Base-by-base conservation (phyloP, 2,329 filamentous ascomycete species). In the Ilyonectria robusta region DNA sequence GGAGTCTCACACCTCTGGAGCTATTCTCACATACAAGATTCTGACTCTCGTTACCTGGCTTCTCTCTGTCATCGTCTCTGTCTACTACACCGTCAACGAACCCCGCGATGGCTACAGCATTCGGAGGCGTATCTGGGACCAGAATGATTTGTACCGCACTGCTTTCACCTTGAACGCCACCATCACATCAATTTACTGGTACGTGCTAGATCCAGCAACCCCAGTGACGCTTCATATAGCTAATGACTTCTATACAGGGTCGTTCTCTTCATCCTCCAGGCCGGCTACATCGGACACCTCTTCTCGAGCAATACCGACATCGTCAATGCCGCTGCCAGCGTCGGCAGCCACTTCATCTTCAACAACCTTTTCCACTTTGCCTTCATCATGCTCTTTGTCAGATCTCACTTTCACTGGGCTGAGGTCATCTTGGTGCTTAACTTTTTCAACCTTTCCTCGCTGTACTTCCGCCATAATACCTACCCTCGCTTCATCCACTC, bases 321-420 rank as follows among this genome's bases (percentile, higher is more conserved):
- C 59, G 88, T 94, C 70, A 88, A 89, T 67, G 87, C 89, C 17
- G 93, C 94, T 23, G 92, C 92, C 71, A 91, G 93, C 72, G 91
- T 97, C 15, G 94, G 93, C 67, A 88, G 89, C 73, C 93, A 97
- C 84, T 97, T 95, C 81, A 94, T 97, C 79, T 78, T 92, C 74
- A 93, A 94, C 86, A 97, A 97, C 81, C 83, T 97, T 47, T 87
- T 97, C 67, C 89, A 94, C 80, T 92, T 95, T 72, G 89, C 88
- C 73, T 97, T 94, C 80, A 88, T 97, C 75, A 90, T 95, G 84
- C 89, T 97, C 68, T 97, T 95, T 84, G 91, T 93, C 59, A 89
- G 91, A 74, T 89, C 86, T 55, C 87, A 92, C 80, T 96, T 95
- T 83, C 87, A 89, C 84, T 89, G 91, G 81, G 90, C 93, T 10